Evolutionary conservation across 2,329 filamentous ascomycete genomes (phyloP), one percentile per base, ranked within the genome.

Genomic region (Aspergillus cejpii): DNA sequence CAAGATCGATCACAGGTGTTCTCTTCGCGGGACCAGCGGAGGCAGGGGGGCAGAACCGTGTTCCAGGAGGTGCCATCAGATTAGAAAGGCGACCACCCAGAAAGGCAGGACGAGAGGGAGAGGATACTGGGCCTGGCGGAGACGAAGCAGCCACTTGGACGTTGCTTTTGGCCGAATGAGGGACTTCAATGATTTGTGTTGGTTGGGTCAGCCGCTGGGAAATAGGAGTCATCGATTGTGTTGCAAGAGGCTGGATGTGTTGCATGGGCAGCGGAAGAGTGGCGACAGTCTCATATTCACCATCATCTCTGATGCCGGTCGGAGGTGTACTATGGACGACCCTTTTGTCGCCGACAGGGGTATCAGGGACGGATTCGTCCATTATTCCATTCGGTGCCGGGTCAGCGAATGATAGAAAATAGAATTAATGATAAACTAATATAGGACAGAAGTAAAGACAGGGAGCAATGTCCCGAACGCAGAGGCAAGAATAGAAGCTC

Each of bases 81-180:
- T 74, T 81, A 17, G 76, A 78, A 34, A 84, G 59, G 24, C 73
- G 64, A 36, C 71, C 71, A 57, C 63, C 62, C 54, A 60, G 56
- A 55, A 59, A 56, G 37, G 44, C 52, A 47, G 55, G 59, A 43
- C 62, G 63, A 27, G 67, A 63, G n/a, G 69, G 64, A 27, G 71
- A 64, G 19, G 64, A 60, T 11, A 69, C 63, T n/a, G 71, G 66
- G 47, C 78, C 77, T 45, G 83, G 75, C 1, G 89, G 90, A 1
- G 91, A 96, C 2, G 90, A 96, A n/a, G 87, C 87, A 23, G 84
- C 83, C 2, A 96, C 90, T 64, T 95, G 90, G 44, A 96, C 72
- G 40, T 63, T 54, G 43, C 58, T 49, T 45, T 54, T 58, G 1
- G 58, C 55, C 38, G 62, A 62, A 37, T 67, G 63, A 29, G 69